Percentiles rank a stretch among this genome's conserved stretches.
These are phyloP conservation scores for Breynia disticha DNA, from an alignment of 441 rosid species.

Conservation along the genomic window DNA sequence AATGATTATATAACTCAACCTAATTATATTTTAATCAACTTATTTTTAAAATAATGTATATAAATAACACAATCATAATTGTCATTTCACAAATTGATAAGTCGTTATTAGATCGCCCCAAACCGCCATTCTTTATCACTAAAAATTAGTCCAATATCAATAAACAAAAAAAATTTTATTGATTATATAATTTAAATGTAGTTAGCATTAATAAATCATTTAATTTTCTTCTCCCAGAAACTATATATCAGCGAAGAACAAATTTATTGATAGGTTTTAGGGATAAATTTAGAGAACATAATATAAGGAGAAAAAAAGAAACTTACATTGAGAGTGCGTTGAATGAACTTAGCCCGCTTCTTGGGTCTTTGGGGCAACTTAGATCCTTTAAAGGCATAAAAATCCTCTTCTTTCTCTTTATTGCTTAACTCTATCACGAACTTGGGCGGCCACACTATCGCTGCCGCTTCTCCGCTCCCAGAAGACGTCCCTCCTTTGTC, in stretches of 20 bases:
- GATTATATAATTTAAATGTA: too few species aligned
- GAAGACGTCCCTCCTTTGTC: conserved; percentile 61
- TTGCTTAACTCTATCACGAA: conserved; percentile 61
- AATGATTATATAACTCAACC: too few species aligned
- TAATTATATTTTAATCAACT: too few species aligned
- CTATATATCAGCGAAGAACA: too few species aligned
- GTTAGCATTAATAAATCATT: not conserved
- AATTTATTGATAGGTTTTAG: too few species aligned
- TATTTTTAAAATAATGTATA: too few species aligned
- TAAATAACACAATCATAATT: too few species aligned
- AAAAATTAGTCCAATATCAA: too few species aligned
- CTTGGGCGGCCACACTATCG: conserved; percentile 57
- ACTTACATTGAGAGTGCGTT: conserved; percentile 70
- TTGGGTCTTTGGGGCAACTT: conserved; percentile 73
- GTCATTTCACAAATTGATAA: too few species aligned
- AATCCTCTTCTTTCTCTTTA: conserved; percentile 77
- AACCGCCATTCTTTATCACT: too few species aligned
- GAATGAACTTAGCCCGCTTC: conserved; percentile 62
- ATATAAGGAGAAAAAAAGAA: not conserved
- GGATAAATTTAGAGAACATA: not conserved
- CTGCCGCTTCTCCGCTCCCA: conserved; percentile 51
- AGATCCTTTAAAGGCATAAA: conserved; percentile 59
- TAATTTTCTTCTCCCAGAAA: not conserved
- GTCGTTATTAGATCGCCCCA: too few species aligned
- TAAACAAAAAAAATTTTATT: not conserved